Conservation (phyloP, 2,329 filamentous ascomycete genomes). For the Fusarium sp. region DNA sequence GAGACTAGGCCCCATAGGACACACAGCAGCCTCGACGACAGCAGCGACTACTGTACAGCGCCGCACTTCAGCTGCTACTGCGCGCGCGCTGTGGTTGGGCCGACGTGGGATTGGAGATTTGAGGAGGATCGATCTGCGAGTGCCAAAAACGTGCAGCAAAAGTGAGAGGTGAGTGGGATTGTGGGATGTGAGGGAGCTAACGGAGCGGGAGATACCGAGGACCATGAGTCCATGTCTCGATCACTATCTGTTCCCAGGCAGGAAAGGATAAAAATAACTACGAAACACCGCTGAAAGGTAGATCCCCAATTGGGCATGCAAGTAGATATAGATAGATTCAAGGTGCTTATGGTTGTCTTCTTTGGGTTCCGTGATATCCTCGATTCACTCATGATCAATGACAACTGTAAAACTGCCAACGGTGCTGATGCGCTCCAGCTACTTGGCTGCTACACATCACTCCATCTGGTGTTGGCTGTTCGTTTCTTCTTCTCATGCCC, state of each 20-base stretch:
- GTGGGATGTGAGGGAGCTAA: conserved; percentile 21
- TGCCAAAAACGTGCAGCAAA: conserved; percentile 30
- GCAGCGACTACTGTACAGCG: conserved; percentile 1
- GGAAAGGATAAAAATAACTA: conserved; percentile 12
- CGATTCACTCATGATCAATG: neutral
- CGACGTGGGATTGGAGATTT: conserved; percentile 19
- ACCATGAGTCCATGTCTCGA: neutral
- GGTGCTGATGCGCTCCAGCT: too few species aligned
- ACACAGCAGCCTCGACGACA: neutral
- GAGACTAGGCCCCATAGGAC: too few species aligned
- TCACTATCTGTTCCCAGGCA: too few species aligned
- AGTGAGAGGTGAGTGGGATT: conserved; percentile 29
- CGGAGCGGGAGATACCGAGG: conserved; percentile 34
- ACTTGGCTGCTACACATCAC: neutral
- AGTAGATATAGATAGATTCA: neutral
- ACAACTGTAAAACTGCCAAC: neutral
- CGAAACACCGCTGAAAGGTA: neutral
- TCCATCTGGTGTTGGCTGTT: conserved; percentile 1
- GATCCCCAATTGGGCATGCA: too few species aligned
- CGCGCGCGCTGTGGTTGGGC: conserved; percentile 19
- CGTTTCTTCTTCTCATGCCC: neutral
- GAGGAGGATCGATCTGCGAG: conserved; percentile 31
- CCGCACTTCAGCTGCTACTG: neutral
- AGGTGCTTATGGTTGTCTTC: neutral
- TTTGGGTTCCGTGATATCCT: neutral